Base-by-base conservation (phyloP, 192 early-diverging fungal species). In the Oehlia diaphana region DNA sequence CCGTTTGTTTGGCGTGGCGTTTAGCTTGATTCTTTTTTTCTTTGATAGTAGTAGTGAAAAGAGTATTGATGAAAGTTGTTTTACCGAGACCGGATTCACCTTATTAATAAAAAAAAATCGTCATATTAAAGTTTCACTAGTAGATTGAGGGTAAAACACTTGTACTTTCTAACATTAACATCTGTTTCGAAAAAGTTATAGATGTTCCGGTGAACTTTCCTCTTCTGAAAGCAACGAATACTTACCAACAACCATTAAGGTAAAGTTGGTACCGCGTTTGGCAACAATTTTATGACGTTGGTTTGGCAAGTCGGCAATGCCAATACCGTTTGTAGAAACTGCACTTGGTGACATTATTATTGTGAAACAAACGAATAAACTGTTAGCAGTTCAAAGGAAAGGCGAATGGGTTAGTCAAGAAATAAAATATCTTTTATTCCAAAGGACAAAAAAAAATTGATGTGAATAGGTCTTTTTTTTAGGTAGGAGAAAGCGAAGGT, bases 51-150 rank as follows among this genome's bases (percentile, higher is more conserved):
- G 97, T 97, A 39, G 96, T 95, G 83, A 99, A 96, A 74, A 99
- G 91, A 23, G 98, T 99, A 91, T 99, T 99, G 91, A 98, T 93
- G 85, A 96, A 99, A 23, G 98, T 99, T 16, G 98, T 96, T 87
- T 99, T 99, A 61, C 98, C 98, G 39, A 95, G 89, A 81, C 98
- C 98, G 77, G 97, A 98, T 87, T 97, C 96, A 78, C 97, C 94
- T 96, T 80, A 62, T 61, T 21, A 42, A 31, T 19, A 6, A 70
- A 70, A 6, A 26, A 42, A 70, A 70, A 31, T 31, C 31, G 31
- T n/a, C n/a, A 16, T 44, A 70, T 42, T 19, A 72, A 72, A 19
- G 4, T 10, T 70, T 70, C 50, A 28, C 44, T 47, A 10, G 1
- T 47, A 7, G n/a, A 39, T 44, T 12, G 44, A 47, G 0, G 35